Conservation (phyloP, 306 rosid species). For the Pyrus communis region DNA sequence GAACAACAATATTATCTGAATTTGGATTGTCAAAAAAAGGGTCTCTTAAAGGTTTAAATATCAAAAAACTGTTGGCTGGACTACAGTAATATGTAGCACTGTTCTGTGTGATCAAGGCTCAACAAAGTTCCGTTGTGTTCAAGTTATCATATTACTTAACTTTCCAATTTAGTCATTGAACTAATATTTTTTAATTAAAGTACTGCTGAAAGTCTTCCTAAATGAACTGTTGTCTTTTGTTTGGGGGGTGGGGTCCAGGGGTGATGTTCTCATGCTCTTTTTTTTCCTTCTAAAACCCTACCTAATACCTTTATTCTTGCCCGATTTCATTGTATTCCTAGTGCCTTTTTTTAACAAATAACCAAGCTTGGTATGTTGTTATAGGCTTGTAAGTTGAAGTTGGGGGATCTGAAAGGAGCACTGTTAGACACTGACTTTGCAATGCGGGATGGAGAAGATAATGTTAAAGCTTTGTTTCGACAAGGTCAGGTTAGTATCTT, state of each 20-base stretch:
- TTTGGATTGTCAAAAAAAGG: neutral
- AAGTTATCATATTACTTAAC: neutral
- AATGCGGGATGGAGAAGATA: conserved; percentile 78
- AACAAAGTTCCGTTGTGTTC: no score
- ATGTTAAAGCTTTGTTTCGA: conserved; percentile 92
- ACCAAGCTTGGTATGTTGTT: conserved; percentile 1
- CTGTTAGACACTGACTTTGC: conserved; percentile 88
- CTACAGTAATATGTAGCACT: neutral
- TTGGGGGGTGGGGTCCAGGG: neutral
- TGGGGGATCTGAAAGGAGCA: conserved; percentile 90
- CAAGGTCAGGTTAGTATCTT: conserved; percentile 86
- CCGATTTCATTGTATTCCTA: neutral
- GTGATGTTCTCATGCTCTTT: neutral
- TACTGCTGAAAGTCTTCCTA: neutral
- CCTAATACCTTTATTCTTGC: neutral
- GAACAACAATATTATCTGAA: neutral
- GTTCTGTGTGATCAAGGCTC: neutral
- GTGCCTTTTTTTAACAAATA: neutral
- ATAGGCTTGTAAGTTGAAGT: conserved; percentile 87
- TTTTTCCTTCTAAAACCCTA: neutral
- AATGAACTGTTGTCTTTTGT: neutral
- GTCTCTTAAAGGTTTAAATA: neutral
- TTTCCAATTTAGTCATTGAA: neutral
- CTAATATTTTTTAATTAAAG: neutral
- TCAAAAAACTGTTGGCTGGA: neutral